These are phyloP conservation scores for Boehmeria nivea DNA, from an alignment of 306 rosid species.

Conservation along the genomic window DNA sequence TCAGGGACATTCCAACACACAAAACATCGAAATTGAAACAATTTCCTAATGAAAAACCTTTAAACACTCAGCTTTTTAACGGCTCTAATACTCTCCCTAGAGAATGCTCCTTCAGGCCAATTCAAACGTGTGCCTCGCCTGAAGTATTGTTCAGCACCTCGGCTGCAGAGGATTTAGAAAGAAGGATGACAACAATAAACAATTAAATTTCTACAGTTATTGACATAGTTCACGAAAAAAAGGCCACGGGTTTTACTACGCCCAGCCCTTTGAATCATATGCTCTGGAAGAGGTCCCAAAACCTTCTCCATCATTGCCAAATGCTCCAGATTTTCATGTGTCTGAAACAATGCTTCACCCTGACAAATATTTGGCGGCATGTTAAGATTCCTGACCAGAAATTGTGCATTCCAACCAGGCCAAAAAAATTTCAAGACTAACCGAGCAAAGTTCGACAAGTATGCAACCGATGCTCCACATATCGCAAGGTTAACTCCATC, in stretches of 20 bases:
- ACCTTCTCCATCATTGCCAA: slow-evolving; percentile 92
- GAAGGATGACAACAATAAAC: too few relatives aligned
- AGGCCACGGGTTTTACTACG: slow-evolving; percentile 23
- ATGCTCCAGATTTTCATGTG: slow-evolving; percentile 93
- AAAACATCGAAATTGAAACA: too few relatives aligned
- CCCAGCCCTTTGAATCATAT: slow-evolving; percentile 58
- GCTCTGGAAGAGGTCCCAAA: slow-evolving; percentile 78
- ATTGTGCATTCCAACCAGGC: slow-evolving; percentile 22
- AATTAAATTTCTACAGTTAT: too few relatives aligned
- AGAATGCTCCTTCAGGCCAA: slow-evolving; percentile 96
- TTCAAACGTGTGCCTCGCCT: slow-evolving; percentile 59
- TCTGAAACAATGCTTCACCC: slow-evolving; percentile 91
- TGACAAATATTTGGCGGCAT: slow-evolving; percentile 28
- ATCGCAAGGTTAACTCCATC: slow-evolving; percentile 89
- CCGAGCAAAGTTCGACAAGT: slow-evolving; percentile 69
- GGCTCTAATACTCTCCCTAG: slow-evolving; percentile 90
- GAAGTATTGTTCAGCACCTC: slow-evolving; percentile 72
- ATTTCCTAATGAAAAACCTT: slow-evolving; percentile 32
- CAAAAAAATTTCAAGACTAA: too few relatives aligned
- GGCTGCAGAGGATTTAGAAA: slow-evolving; percentile 43
- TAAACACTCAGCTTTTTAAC: slow-evolving; percentile 70
- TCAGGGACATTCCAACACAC: too few relatives aligned
- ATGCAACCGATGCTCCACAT: slow-evolving; percentile 94
- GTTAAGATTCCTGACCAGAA: slow-evolving; percentile 21
- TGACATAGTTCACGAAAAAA: background rate